Evolutionary conservation across 495 filamentous ascomycete genomes (phyloP), one percentile per base, ranked within the genome.

Genomic region (Collariella sp.): DNA sequence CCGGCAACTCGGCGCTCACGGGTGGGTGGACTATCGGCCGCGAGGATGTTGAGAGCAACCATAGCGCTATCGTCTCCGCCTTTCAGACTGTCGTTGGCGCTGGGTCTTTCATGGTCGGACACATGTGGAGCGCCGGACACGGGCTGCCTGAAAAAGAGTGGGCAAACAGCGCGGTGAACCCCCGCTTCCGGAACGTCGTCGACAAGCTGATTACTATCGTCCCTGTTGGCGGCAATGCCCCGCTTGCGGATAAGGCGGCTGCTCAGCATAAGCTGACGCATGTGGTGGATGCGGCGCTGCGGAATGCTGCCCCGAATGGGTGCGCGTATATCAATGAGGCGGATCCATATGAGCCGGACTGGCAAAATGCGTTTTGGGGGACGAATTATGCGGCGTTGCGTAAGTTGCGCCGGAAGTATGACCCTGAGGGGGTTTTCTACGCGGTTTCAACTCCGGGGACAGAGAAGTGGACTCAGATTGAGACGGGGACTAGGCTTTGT

Each of bases 301-400:
- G 72, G 40, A 60, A 68, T 12, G 73, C 72, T 5, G 68, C 67
- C 0, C 70, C 70, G 0, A 69, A 69, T 13, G 72, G 72, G 1
- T 67, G 64, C 26, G 63, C 70, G 5, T 76, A 76, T 55, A 48
- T 76, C 34, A 76, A 73, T 34, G 74, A 74, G 67, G 70, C 70
- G 55, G 76, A 83, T 57, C 72, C 77, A 12, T 67, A 73, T 52
- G 74, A 83, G 57, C 73, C 76, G 0, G 56, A 84, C 59, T 85
- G 70, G 68, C 72, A 84, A 59, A 38, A 66, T 18, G 66, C 64
- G 10, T 84, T 83, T 56, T 85, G 76, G 62, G 81, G 82, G 2
- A 53, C 61, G 6, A 74, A 76, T 43, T 82, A 81, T 47, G 56
- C 60, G 0, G 62, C 60, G 7, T 62, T 83, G 43, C 56, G 75